A percentile compares a stretch with the other conserved stretches of the same genome.
Conservation (phyloP, 2,329 filamentous ascomycete species). For the Microsporum canis region DNA sequence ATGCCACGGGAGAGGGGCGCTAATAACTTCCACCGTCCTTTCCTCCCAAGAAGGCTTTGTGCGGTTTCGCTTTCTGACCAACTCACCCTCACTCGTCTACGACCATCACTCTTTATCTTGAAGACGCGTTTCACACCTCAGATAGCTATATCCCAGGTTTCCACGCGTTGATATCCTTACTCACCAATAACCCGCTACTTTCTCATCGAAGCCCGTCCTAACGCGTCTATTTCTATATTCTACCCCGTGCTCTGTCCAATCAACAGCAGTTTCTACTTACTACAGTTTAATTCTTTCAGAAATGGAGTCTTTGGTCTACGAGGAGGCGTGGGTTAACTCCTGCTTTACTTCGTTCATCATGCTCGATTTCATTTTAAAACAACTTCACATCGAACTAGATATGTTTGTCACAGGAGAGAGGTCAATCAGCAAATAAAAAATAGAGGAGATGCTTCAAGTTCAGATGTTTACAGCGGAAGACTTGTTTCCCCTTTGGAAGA, state of each 20-base stretch:
- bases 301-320: not conserved
- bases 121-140: too few species aligned
- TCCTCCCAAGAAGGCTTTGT: not conserved
- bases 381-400: too few species aligned
- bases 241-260: not conserved
- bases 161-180: too few species aligned
- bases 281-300: not conserved
- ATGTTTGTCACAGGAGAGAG: too few species aligned
- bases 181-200: too few species aligned
- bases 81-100: not conserved
- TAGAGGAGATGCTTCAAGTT: not conserved
- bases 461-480: not conserved
- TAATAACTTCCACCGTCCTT: not conserved
- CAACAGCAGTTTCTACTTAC: not conserved
- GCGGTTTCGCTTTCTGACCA: not conserved
- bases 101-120: not conserved
- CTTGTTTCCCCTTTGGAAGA: not conserved
- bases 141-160: too few species aligned
- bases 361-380: not conserved
- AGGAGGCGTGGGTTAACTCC: not conserved
- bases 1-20: not conserved
- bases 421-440: not conserved
- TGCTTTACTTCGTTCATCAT: not conserved
- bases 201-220: not conserved
- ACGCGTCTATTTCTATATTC: not conserved